Evolutionary conservation across 2,329 filamentous ascomycete species (phyloP).

Genomic region (Dryadomyces quercus-mongolicae): DNA sequence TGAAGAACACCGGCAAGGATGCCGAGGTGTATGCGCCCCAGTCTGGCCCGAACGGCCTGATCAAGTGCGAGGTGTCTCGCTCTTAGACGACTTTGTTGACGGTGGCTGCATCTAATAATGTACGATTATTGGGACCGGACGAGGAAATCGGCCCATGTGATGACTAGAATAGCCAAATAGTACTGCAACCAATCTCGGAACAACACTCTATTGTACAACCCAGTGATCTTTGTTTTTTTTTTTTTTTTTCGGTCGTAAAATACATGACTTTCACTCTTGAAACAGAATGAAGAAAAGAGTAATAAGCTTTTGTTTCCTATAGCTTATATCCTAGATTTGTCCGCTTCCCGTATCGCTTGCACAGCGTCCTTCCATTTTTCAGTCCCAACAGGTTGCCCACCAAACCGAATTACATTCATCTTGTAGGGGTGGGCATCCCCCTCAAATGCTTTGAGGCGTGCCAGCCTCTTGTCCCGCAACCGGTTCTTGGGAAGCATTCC

Average conservation of each 20-base stretch:
- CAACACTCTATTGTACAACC: too few relatives aligned
- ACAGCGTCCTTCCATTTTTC: constrained; percentile 41
- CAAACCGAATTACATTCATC: constrained; percentile 69
- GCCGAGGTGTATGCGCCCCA: constrained; percentile 94
- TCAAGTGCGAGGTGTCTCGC: constrained; percentile 79
- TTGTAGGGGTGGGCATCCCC: constrained; percentile 86
- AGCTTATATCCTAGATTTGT: constrained; percentile 36
- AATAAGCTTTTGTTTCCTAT: too few relatives aligned
- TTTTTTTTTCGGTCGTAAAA: too few relatives aligned
- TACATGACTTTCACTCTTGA: too few relatives aligned
- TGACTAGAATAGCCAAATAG: too few relatives aligned
- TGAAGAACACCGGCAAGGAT: constrained; percentile 91
- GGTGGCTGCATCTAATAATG: too few relatives aligned
- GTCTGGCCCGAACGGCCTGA: constrained; percentile 85
- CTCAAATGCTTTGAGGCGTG: constrained; percentile 89
- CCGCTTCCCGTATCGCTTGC: constrained; percentile 35
- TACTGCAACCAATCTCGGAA: too few relatives aligned
- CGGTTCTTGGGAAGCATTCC: constrained; percentile 98
- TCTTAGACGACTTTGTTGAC: constrained; percentile 3
- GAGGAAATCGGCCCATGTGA: too few relatives aligned
- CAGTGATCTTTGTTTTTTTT: too few relatives aligned
- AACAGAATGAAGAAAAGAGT: too few relatives aligned
- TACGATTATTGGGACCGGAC: too few relatives aligned
- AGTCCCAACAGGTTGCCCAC: constrained; percentile 42
- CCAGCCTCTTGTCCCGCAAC: constrained; percentile 75